Base-by-base conservation (phyloP, 768 basidiomycete genomes). In the Rhodotorula paludigena region DNA sequence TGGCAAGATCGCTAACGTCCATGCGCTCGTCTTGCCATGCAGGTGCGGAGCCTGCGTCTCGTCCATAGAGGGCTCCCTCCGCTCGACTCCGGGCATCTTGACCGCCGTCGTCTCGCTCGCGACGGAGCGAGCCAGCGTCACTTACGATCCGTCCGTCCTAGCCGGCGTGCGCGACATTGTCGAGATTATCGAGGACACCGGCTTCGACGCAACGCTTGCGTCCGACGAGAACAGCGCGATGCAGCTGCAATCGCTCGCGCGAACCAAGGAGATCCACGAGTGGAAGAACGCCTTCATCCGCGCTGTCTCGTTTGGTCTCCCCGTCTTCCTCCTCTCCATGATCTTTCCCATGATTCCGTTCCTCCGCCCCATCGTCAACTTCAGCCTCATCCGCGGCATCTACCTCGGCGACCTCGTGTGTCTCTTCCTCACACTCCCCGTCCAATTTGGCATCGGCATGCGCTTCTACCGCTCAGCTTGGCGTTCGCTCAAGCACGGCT, bases 271-370 rank as follows among this genome's bases (percentile, higher is more conserved):
- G 78, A 87, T 97, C 48, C 83, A 88, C 71, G 88, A 93, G 76
- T 99, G 96, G 96, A 82, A 85, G 51, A 78, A 79, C 28, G 86
- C 91, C 32, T 87, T 98, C 80, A 76, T 85, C 42, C 86, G 86
- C 82, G 85, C 87, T 76, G 70, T 87, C 36, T 74, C 80, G 15
- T 94, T 99, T 76, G 92, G 92, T 57, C 69, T 93, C 0, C 96
- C 96, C n/a, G 92, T 93, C 47, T 97, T 98, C 80, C 85, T 96
- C 77, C 80, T 98, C 60, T 82, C 84, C 66, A 98, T 98, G 93
- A 77, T 97, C 58, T 84, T 85, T 39, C 86, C 85, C 6, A 85
- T 82, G 73, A 82, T 92, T 53, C 81, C 83, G 41, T 83, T 84
- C 66, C 77, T 92, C 63, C 82, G 78, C 41, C 77, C 81, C 5